Evolutionary conservation across 2,329 filamentous ascomycete species (phyloP).

Genomic region (Verticillium nonalfalfae): DNA sequence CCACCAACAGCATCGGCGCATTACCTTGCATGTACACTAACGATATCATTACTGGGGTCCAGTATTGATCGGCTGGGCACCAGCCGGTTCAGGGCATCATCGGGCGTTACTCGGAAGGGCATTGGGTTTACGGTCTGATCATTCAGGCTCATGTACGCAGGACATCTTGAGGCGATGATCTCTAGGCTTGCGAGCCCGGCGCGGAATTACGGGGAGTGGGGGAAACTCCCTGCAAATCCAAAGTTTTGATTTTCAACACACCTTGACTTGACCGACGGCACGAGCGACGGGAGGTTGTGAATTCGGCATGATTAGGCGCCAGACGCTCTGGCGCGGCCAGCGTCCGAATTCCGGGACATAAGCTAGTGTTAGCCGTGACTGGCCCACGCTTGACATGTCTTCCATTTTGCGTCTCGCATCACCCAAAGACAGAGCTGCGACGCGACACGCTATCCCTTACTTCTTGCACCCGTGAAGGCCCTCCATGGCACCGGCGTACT

Average conservation of each 20-base stretch:
- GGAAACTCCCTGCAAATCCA: not conserved
- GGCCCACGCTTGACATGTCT: no score
- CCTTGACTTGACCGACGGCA: no score
- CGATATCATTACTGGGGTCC: not conserved
- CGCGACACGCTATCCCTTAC: no score
- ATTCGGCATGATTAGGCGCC: no score
- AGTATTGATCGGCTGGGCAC: not conserved
- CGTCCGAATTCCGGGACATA: no score
- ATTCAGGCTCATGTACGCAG: not conserved
- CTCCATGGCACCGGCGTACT: no score
- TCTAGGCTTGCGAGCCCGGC: not conserved
- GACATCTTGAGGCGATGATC: not conserved
- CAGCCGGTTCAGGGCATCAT: not conserved
- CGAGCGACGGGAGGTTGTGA: no score
- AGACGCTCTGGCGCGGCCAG: no score
- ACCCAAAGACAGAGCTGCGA: no score
- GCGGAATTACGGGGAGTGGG: not conserved
- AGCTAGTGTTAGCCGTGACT: no score
- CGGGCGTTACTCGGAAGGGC: not conserved
- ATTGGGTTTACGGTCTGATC: not conserved
- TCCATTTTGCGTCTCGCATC: no score
- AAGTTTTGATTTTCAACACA: not conserved
- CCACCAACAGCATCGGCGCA: not conserved
- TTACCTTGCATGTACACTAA: conserved; percentile 2
- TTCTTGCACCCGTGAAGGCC: no score